Evolutionary conservation across 805 yeast species (phyloP).

Genomic region (Jamesozyma spencerorum): DNA sequence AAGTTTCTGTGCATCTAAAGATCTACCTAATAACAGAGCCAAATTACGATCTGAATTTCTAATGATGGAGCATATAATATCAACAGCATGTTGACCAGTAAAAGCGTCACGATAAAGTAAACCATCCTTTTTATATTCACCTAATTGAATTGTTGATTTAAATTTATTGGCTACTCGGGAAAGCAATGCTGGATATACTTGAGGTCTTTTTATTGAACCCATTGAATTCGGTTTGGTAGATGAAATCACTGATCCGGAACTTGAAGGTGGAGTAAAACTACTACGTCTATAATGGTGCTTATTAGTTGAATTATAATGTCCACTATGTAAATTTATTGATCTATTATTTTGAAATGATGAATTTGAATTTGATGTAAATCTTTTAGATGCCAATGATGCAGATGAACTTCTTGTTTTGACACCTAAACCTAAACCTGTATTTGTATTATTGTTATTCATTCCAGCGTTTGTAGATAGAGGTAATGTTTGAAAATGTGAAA

Average conservation of each 20-base stretch:
- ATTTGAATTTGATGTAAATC: slow-evolving; percentile 31
- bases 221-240: slow-evolving; percentile 42
- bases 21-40: slow-evolving; percentile 80
- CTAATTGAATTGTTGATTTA: slow-evolving; percentile 56
- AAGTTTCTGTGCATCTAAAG: slow-evolving; percentile 87
- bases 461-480: background rate
- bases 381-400: slow-evolving; percentile 29
- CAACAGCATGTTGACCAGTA: slow-evolving; percentile 91
- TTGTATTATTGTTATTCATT: slow-evolving; percentile 1
- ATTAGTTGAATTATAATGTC: slow-evolving; percentile 5
- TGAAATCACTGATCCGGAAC: slow-evolving; percentile 34
- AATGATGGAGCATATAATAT: slow-evolving; percentile 73
- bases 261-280: slow-evolving; percentile 2
- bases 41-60: slow-evolving; percentile 85
- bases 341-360: slow-evolving; percentile 10
- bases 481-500: slow-evolving; percentile 1
- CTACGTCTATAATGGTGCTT: slow-evolving; percentile 10
- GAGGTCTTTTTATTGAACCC: slow-evolving; percentile 39
- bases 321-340: slow-evolving; percentile 2
- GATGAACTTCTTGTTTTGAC: slow-evolving; percentile 41
- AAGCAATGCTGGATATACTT: slow-evolving; percentile 81
- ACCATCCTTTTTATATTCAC: slow-evolving; percentile 83
- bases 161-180: slow-evolving; percentile 78
- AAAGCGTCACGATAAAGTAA: slow-evolving; percentile 86
- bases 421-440: slow-evolving; percentile 27